Evolutionary conservation across 345 rosid species (phyloP).

Genomic region (Ailanthus altissimus): DNA sequence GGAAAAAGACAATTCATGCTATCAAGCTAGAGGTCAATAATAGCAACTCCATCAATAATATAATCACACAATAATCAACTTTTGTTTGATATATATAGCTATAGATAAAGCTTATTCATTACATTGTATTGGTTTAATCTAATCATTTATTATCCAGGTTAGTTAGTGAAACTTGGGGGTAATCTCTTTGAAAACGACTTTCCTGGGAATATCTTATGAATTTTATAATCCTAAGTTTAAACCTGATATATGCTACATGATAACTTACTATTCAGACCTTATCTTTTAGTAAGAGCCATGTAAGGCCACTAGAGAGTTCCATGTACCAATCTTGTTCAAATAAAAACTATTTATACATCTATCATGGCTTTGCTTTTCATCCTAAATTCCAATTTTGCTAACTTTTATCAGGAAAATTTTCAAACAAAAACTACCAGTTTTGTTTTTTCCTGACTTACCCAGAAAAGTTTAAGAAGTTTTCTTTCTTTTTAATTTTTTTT

Average conservation of each 20-base stretch:
- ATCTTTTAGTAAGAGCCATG: not conserved
- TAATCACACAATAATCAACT: slow-evolving; percentile 1
- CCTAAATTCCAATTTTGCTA: slow-evolving; percentile 13
- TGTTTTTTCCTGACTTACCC: not conserved
- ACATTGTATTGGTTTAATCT: slow-evolving; percentile 10
- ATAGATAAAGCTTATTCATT: not conserved
- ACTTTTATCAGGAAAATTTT: not conserved
- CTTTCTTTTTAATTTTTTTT: not conserved
- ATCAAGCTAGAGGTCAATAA: slow-evolving; percentile 22
- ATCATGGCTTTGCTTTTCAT: slow-evolving; percentile 3
- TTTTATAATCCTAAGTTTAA: slow-evolving; percentile 7
- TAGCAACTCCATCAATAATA: not conserved
- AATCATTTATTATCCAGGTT: not conserved
- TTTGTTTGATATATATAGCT: not conserved
- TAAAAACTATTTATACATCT: slow-evolving; percentile 4
- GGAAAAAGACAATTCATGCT: not conserved
- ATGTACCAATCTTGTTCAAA: slow-evolving; percentile 9
- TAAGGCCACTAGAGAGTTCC: slow-evolving; percentile 14
- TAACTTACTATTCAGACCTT: slow-evolving; percentile 30
- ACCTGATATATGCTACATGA: not conserved
- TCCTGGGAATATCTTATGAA: not conserved
- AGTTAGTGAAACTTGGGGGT: slow-evolving; percentile 1
- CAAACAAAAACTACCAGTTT: not conserved
- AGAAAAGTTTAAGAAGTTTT: not conserved
- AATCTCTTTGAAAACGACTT: slow-evolving; percentile 28